A percentile compares a stretch with the other conserved stretches of the same genome.
phyloP scores from a whole-genome alignment of 495 filamentous ascomycete species.

The Penicillium flavigenum region DNA sequence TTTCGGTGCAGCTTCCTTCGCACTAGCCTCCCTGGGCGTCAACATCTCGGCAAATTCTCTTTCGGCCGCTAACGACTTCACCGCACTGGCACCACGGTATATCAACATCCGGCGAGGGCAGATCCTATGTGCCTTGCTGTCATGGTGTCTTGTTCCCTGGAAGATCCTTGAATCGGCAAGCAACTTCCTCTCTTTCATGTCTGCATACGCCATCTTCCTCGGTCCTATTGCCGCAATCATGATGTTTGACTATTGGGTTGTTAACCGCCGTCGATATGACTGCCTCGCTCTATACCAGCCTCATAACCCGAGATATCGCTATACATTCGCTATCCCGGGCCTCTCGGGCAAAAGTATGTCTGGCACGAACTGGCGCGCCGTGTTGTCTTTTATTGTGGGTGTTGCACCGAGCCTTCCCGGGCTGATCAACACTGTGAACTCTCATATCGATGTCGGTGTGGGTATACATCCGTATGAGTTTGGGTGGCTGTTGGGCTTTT shows the following conservation, averaged over 20 bases:
- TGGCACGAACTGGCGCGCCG: slow-evolving; percentile 66
- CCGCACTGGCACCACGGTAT: slow-evolving; percentile 55
- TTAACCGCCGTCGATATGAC: slow-evolving; percentile 61
- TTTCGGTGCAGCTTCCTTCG: slow-evolving; percentile 50
- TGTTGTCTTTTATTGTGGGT: slow-evolving; percentile 60
- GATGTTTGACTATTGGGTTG: slow-evolving; percentile 65
- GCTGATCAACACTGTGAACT: slow-evolving; percentile 52
- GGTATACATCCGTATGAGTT: slow-evolving; percentile 55
- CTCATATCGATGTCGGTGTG: slow-evolving; percentile 42
- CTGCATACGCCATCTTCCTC: slow-evolving; percentile 65
- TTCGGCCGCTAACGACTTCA: slow-evolving; percentile 64
- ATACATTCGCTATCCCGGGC: slow-evolving; percentile 42
- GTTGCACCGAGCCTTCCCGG: slow-evolving; percentile 63
- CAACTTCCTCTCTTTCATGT: slow-evolving; percentile 62
- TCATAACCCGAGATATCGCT: slow-evolving; percentile 45
- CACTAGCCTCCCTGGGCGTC: slow-evolving; percentile 46
- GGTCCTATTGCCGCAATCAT: slow-evolving; percentile 69
- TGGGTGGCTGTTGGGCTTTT: slow-evolving; percentile 57
- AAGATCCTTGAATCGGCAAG: slow-evolving; percentile 60
- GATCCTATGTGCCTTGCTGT: slow-evolving; percentile 57
- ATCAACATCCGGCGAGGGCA: slow-evolving; percentile 65
- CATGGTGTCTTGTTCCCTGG: slow-evolving; percentile 63
- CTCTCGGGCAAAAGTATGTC: slow-evolving; percentile 8
- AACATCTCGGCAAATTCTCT: slow-evolving; percentile 68
- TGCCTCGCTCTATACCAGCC: slow-evolving; percentile 51